Evolutionary conservation across 2,329 filamentous ascomycete species (phyloP).

Genomic region (Dryadomyces quercus-mongolicae): DNA sequence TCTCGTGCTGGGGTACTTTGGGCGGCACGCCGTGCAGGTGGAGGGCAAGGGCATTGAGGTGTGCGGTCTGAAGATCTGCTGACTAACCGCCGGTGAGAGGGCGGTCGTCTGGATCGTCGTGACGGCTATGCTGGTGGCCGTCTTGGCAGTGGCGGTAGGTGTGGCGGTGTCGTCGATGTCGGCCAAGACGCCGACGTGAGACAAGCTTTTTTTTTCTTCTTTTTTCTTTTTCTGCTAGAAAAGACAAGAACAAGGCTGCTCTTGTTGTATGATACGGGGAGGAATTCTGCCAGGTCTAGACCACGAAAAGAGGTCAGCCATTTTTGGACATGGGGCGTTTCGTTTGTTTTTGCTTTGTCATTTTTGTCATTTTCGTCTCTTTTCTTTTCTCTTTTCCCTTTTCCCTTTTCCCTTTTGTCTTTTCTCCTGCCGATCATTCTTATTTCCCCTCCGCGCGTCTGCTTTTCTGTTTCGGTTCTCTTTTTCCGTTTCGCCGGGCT

Average conservation of each 20-base stretch:
- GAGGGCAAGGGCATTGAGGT: conserved; percentile 60
- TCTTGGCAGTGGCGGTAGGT: not conserved
- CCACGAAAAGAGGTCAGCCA: not conserved
- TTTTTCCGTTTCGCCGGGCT: too few relatives aligned
- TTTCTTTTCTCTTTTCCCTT: too few relatives aligned
- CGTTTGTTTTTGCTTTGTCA: too few relatives aligned
- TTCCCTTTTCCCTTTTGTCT: too few relatives aligned
- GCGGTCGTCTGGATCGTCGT: not conserved
- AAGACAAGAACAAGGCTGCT: not conserved
- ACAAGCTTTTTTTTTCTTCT: not conserved
- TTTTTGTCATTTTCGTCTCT: too few relatives aligned
- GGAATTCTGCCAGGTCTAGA: not conserved
- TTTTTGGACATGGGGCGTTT: too few relatives aligned
- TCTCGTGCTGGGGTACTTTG: conserved; percentile 54
- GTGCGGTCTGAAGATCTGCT: conserved; percentile 63
- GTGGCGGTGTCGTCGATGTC: not conserved
- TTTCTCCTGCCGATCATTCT: too few relatives aligned
- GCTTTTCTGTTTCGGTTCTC: not conserved
- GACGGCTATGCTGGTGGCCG: not conserved
- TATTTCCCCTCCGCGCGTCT: not conserved
- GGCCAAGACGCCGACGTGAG: not conserved
- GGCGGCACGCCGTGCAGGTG: conserved; percentile 41
- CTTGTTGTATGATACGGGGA: not conserved
- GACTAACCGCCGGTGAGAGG: conserved; percentile 12
- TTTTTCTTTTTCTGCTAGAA: not conserved